Evolutionary conservation across 139 green algal genomes (phyloP).

Genomic region (Tetraselmis striata): DNA sequence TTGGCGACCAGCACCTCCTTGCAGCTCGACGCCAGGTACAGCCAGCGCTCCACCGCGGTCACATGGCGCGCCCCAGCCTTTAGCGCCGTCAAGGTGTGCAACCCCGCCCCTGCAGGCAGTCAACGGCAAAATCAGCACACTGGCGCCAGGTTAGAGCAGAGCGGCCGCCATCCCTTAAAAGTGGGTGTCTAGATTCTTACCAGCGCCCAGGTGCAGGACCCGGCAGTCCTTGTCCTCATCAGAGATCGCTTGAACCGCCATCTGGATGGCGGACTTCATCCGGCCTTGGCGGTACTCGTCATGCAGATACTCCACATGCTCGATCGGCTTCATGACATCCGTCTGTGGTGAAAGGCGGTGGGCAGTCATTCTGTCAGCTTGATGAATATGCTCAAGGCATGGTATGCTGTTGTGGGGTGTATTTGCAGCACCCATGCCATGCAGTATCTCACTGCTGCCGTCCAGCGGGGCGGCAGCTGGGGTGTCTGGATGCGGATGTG

Average conservation of each 20-base stretch:
- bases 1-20: slow-evolving; percentile 55
- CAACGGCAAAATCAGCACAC: too few species aligned
- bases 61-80: slow-evolving; percentile 64
- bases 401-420: too few species aligned
- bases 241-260: slow-evolving; percentile 27
- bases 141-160: not conserved
- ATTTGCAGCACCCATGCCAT: too few species aligned
- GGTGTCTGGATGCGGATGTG: slow-evolving; percentile 37
- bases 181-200: too few species aligned
- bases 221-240: slow-evolving; percentile 47
- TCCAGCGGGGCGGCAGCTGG: too few species aligned
- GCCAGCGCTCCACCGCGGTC: slow-evolving; percentile 66
- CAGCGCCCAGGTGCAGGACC: slow-evolving; percentile 51
- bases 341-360: too few species aligned
- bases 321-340: slow-evolving; percentile 49
- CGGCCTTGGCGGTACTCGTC: slow-evolving; percentile 31
- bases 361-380: too few species aligned
- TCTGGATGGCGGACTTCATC: slow-evolving; percentile 31
- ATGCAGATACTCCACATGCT: slow-evolving; percentile 37
- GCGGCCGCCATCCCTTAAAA: not conserved
- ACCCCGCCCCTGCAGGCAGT: slow-evolving; percentile 38
- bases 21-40: slow-evolving; percentile 60
- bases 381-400: too few species aligned
- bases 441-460: too few species aligned
- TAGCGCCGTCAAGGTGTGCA: slow-evolving; percentile 58